Evolutionary conservation across 1,284 basidiomycete species (phyloP), one percentile per base, ranked within the genome.

Genomic region (Pseudozyma tsukubaensis): DNA sequence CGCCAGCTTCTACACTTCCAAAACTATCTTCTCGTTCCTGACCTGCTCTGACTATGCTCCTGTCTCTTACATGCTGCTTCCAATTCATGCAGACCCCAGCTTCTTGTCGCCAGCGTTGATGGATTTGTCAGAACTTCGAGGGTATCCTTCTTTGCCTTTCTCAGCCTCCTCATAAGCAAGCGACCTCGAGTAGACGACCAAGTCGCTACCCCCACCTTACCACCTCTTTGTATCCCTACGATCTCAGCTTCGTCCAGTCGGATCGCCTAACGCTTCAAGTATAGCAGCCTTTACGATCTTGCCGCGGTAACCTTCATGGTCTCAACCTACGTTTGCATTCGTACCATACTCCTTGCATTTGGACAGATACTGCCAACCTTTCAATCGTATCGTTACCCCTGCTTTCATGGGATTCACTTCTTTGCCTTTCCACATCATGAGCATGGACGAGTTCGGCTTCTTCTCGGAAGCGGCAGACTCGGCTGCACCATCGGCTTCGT

Each of bases 381-480:
- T n/a, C n/a, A n/a, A n/a, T n/a, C n/a, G n/a, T 6, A 16, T 16
- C 18, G 14, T 7, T 42, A 9, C 14, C 18, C 19, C 43, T 6
- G 43, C 40, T 55, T 55, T 16, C 56, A 67, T 67, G 64, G 53
- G 64, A 49, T 4, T 67, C 21, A 35, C 59, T 29, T 45, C 49
- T 29, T 49, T 50, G 13, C 54, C 58, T 0, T 43, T 59, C 32
- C 19, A 39, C 44, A 40, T 53, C 35, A 60, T 67, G 64, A 61
- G 58, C 43, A 67, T 67, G 64, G 64, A 67, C 64, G 64, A 61
- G 9, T 61, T 67, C 36, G 64, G 64, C 59, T 67, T 67, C 59
- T 61, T 67, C 39, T 56, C 64, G n/a, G 64, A 67, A 61, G 59
- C 58, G 11, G 37, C 58, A 4, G 36, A 40, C 14, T 50, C 50